These are phyloP conservation scores for Diaporthe sp. DNA, from an alignment of 2,329 filamentous ascomycete genomes.

Conservation along the genomic window DNA sequence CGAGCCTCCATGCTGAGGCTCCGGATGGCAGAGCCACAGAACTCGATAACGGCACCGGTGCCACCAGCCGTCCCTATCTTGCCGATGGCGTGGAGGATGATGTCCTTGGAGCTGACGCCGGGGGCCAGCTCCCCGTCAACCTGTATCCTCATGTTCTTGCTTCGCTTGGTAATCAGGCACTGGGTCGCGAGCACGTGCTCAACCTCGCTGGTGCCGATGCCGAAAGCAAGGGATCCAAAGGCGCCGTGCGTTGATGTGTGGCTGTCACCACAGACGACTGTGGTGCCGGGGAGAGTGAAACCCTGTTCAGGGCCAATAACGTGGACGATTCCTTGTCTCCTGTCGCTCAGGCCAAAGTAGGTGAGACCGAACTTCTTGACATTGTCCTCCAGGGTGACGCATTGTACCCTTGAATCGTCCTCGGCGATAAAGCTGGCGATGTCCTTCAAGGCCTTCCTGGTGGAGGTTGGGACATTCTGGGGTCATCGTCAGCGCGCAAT, in stretches of 20 bases:
- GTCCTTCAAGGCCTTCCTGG: slow-evolving; percentile 93
- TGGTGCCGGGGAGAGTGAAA: slow-evolving; percentile 97
- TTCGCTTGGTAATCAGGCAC: slow-evolving; percentile 92
- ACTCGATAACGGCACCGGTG: slow-evolving; percentile 95
- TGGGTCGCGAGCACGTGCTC: slow-evolving; percentile 98
- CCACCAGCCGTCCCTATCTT: slow-evolving; percentile 95
- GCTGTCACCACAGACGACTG: slow-evolving; percentile 96
- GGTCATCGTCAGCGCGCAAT: slow-evolving; percentile 42
- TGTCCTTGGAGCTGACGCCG: slow-evolving; percentile 96
- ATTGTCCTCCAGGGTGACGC: slow-evolving; percentile 95
- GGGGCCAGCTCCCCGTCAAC: slow-evolving; percentile 91
- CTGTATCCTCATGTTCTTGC: slow-evolving; percentile 99
- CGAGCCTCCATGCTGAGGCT: slow-evolving; percentile 93
- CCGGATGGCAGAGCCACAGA: slow-evolving; percentile 94
- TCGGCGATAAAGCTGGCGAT: slow-evolving; percentile 95
- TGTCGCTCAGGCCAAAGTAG: slow-evolving; percentile 96
- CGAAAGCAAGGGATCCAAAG: slow-evolving; percentile 94
- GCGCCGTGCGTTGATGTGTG: slow-evolving; percentile 98
- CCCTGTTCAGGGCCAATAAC: slow-evolving; percentile 99
- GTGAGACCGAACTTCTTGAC: slow-evolving; percentile 97
- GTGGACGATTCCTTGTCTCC: slow-evolving; percentile 98
- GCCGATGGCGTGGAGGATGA: slow-evolving; percentile 93
- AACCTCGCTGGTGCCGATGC: slow-evolving; percentile 98
- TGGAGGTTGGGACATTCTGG: slow-evolving; percentile 93
- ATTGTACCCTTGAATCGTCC: slow-evolving; percentile 93